Conservation (phyloP, 2,329 filamentous ascomycete genomes). For the Byssoonygena ceratinophila region DNA sequence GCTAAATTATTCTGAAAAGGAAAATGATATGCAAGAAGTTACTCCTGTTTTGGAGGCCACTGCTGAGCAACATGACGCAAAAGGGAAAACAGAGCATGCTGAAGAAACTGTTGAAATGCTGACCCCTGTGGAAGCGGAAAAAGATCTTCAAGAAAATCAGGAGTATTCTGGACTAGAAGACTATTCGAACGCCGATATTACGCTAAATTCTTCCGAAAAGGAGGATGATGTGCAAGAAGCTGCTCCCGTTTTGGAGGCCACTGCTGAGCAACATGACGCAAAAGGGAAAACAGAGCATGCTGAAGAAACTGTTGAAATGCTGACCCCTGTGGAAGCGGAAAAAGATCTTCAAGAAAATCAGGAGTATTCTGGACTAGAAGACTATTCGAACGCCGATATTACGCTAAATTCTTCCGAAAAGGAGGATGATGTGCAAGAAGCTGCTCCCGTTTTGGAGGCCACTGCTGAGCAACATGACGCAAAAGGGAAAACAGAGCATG, state of each 20-base stretch:
- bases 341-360: no score
- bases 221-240: background rate
- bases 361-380: no score
- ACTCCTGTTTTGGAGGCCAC: background rate
- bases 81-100: background rate
- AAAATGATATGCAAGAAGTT: background rate
- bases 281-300: background rate
- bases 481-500: background rate
- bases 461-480: background rate
- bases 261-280: background rate
- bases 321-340: conserved; percentile 22
- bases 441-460: background rate
- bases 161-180: background rate
- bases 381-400: conserved; percentile 3
- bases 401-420: conserved; percentile 11
- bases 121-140: conserved; percentile 22
- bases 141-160: background rate
- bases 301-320: background rate
- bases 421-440: background rate
- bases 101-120: background rate
- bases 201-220: conserved; percentile 10
- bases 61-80: background rate
- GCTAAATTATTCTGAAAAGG: conserved; percentile 11
- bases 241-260: background rate
- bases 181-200: conserved; percentile 4